These are phyloP conservation scores for Xylariales sp. DNA, from an alignment of 2,329 filamentous ascomycete genomes.

Conservation along the genomic window DNA sequence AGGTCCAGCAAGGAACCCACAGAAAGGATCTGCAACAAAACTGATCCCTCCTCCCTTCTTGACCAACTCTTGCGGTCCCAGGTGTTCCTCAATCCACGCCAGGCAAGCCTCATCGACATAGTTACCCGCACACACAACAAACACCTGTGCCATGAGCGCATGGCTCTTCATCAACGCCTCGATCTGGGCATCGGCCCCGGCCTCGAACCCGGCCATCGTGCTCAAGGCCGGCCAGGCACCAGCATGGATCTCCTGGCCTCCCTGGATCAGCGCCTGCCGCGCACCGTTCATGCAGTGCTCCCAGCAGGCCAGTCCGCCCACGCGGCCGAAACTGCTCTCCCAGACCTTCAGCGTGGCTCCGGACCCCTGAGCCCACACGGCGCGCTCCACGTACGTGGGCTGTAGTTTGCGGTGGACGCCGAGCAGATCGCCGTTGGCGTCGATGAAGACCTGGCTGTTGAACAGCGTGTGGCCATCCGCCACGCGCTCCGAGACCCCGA, in stretches of 20 bases:
- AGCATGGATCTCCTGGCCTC: constrained; percentile 24
- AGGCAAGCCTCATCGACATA: constrained; percentile 37
- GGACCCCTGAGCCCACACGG: constrained; percentile 26
- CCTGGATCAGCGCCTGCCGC: constrained; percentile 24
- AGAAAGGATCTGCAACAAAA: constrained; percentile 26
- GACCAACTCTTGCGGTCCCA: constrained; percentile 24
- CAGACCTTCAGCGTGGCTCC: constrained; percentile 22
- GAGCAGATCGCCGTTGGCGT: constrained; percentile 19
- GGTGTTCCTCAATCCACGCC: constrained; percentile 29
- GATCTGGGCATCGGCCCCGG: constrained; percentile 36
- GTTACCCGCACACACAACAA: constrained; percentile 36
- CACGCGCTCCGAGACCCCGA: constrained; percentile 23
- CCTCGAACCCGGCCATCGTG: constrained; percentile 32
- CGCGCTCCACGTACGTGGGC: constrained; percentile 25
- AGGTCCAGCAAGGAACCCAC: constrained; percentile 22
- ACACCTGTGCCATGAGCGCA: constrained; percentile 38
- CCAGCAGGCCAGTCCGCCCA: constrained; percentile 28
- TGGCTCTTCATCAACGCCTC: constrained; percentile 42
- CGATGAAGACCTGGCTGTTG: constrained; percentile 25
- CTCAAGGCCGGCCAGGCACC: constrained; percentile 27
- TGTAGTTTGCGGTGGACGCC: constrained; percentile 29
- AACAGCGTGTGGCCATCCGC: constrained; percentile 22
- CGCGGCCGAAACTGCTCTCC: constrained; percentile 12
- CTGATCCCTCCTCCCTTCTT: constrained; percentile 25
- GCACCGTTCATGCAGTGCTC: constrained; percentile 27